Conservation (phyloP, 1,139 yeast genomes). For the Lodderomyces theae region DNA sequence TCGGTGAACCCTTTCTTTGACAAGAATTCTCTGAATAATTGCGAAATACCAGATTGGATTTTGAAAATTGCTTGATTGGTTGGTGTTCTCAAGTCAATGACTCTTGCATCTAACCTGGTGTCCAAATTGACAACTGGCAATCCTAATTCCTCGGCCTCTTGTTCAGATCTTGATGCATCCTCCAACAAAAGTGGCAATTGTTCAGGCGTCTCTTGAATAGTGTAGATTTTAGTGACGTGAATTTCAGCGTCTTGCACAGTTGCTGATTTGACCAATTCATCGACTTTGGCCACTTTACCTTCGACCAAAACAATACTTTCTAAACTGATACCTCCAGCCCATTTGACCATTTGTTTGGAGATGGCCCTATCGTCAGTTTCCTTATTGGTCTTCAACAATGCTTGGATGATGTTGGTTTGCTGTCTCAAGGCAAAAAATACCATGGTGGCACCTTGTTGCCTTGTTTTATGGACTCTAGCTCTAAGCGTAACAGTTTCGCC, state of each 20-base stretch:
- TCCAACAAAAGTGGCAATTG: slow-evolving; percentile 92
- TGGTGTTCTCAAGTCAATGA: slow-evolving; percentile 91
- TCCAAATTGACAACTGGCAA: slow-evolving; percentile 94
- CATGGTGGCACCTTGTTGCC: slow-evolving; percentile 96
- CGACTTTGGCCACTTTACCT: slow-evolving; percentile 81
- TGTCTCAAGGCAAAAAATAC: slow-evolving; percentile 89
- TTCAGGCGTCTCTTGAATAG: slow-evolving; percentile 86
- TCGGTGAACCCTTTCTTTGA: slow-evolving; percentile 69
- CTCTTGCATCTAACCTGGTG: slow-evolving; percentile 92
- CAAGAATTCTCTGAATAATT: slow-evolving; percentile 86
- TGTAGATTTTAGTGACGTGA: slow-evolving; percentile 66
- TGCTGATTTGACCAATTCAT: slow-evolving; percentile 84
- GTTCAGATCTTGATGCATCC: slow-evolving; percentile 94
- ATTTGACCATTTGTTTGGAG: slow-evolving; percentile 94
- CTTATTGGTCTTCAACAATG: slow-evolving; percentile 64
- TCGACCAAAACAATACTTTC: slow-evolving; percentile 91
- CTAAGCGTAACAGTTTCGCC: slow-evolving; percentile 81
- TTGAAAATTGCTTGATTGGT: slow-evolving; percentile 97
- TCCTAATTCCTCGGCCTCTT: slow-evolving; percentile 88
- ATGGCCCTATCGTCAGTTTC: slow-evolving; percentile 53
- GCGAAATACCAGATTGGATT: slow-evolving; percentile 86
- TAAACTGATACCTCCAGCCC: slow-evolving; percentile 82
- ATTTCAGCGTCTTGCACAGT: slow-evolving; percentile 91
- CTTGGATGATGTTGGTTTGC: slow-evolving; percentile 80
- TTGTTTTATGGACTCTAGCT: slow-evolving; percentile 89